Percentiles rank a stretch among this genome's conserved stretches.
phyloP scores from a whole-genome alignment of 2,329 filamentous ascomycete genomes.

The Epichloe aotearoae region DNA sequence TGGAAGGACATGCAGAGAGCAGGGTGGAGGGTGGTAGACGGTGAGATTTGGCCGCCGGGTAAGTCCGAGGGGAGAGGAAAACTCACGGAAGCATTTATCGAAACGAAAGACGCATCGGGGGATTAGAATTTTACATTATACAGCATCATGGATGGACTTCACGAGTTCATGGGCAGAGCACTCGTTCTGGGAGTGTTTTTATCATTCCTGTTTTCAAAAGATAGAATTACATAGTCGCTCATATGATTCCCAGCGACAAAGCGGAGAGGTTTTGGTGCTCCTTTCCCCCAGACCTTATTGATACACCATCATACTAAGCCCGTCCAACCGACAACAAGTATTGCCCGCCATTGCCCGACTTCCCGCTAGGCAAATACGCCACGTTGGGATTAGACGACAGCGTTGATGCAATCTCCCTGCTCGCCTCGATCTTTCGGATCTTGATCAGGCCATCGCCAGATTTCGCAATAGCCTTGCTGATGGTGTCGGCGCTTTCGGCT shows the following conservation, averaged over 20 bases:
- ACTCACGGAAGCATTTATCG: slow-evolving; percentile 27
- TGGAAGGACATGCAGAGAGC: slow-evolving; percentile 54
- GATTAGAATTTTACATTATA: background rate
- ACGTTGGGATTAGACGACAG: slow-evolving; percentile 87
- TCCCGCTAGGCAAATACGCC: slow-evolving; percentile 75
- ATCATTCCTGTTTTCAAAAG: slow-evolving; percentile 7
- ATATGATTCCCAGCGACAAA: slow-evolving; percentile 10
- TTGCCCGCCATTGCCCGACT: slow-evolving; percentile 42
- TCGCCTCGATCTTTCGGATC: slow-evolving; percentile 95
- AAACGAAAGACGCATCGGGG: slow-evolving; percentile 9
- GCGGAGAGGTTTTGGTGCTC: slow-evolving; percentile 2
- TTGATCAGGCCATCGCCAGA: slow-evolving; percentile 84
- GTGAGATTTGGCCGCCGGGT: slow-evolving; percentile 28
- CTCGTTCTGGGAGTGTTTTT: background rate
- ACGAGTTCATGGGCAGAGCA: background rate
- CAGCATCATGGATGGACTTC: background rate
- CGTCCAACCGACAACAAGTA: slow-evolving; percentile 40
- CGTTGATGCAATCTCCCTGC: slow-evolving; percentile 87
- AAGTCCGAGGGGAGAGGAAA: slow-evolving; percentile 10
- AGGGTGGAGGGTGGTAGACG: slow-evolving; percentile 53
- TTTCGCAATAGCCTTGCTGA: slow-evolving; percentile 87
- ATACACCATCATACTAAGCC: slow-evolving; percentile 17
- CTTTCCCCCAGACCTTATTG: background rate
- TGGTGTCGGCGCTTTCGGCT: slow-evolving; percentile 91
- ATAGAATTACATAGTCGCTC: slow-evolving; percentile 24